These are phyloP conservation scores for Backusella psychrophila DNA, from an alignment of 192 early-diverging fungal genomes.

Conservation along the genomic window DNA sequence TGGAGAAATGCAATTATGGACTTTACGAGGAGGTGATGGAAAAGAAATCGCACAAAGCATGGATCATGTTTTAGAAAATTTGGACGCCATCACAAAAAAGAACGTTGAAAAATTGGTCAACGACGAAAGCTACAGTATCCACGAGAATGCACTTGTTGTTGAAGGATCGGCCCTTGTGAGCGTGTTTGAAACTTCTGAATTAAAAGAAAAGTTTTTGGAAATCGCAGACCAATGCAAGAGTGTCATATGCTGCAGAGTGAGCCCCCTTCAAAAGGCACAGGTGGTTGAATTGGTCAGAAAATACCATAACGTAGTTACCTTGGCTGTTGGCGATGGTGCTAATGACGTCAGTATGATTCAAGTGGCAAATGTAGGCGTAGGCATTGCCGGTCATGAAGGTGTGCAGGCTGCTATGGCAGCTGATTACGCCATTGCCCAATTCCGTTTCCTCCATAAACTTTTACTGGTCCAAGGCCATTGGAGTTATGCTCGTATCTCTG, in stretches of 20 bases:
- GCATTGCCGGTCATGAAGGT: slow-evolving; percentile 77
- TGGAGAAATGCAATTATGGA: slow-evolving; percentile 69
- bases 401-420: slow-evolving; percentile 91
- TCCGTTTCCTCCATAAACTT: slow-evolving; percentile 84
- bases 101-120: not conserved
- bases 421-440: slow-evolving; percentile 92
- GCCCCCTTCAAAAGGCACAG: slow-evolving; percentile 92
- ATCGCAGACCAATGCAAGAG: slow-evolving; percentile 71
- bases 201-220: slow-evolving; percentile 59
- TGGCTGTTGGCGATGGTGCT: slow-evolving; percentile 75
- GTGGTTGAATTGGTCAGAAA: slow-evolving; percentile 89
- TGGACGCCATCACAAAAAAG: not conserved
- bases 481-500: slow-evolving; percentile 85
- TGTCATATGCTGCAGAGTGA: slow-evolving; percentile 92
- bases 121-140: not conserved
- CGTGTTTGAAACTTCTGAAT: slow-evolving; percentile 51
- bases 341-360: slow-evolving; percentile 99
- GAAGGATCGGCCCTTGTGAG: slow-evolving; percentile 71
- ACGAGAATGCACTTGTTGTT: slow-evolving; percentile 72
- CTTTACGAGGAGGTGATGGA: slow-evolving; percentile 32
- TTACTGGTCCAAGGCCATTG: slow-evolving; percentile 94
- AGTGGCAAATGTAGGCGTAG: slow-evolving; percentile 84
- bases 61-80: not conserved
- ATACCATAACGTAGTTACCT: slow-evolving; percentile 62
- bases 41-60: not conserved